A percentile compares a stretch with the other conserved stretches of the same genome.
phyloP scores from a whole-genome alignment of 202 grass and related monocot species.

The Setaria viridis region DNA sequence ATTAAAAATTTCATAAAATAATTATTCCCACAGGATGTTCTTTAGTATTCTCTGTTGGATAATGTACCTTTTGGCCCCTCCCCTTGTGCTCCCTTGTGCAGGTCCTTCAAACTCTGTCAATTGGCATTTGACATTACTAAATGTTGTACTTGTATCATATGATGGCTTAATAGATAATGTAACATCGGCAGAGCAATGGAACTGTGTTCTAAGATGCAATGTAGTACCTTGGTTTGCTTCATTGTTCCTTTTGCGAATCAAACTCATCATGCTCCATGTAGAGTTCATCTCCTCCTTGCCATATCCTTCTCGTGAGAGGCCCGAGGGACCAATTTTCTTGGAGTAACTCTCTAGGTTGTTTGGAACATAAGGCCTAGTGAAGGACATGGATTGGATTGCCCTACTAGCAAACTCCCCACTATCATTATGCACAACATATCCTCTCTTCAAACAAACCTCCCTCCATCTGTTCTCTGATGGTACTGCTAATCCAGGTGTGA shows the following conservation, averaged over 20 bases:
- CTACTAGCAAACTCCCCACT: background rate
- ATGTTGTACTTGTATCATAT: background rate
- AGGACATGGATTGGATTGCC: background rate
- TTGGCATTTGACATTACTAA: background rate
- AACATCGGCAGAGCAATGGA: background rate
- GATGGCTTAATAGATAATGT: background rate
- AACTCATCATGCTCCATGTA: background rate
- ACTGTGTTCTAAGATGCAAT: background rate
- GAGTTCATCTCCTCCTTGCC: background rate
- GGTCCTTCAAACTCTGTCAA: background rate
- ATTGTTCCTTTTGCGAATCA: background rate
- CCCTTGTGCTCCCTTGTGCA: background rate
- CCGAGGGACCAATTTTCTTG: background rate
- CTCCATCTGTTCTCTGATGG: background rate
- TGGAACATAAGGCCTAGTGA: background rate
- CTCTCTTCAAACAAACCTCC: background rate
- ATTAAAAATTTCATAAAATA: background rate
- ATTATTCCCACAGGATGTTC: background rate
- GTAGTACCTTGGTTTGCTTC: background rate
- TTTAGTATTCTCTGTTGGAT: background rate
- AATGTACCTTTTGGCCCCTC: background rate
- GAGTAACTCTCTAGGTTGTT: background rate
- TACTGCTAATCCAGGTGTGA: background rate
- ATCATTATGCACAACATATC: background rate
- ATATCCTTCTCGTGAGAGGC: background rate